Conservation (phyloP, 176 grass and related monocot genomes). For the Raddia distichophylla region DNA sequence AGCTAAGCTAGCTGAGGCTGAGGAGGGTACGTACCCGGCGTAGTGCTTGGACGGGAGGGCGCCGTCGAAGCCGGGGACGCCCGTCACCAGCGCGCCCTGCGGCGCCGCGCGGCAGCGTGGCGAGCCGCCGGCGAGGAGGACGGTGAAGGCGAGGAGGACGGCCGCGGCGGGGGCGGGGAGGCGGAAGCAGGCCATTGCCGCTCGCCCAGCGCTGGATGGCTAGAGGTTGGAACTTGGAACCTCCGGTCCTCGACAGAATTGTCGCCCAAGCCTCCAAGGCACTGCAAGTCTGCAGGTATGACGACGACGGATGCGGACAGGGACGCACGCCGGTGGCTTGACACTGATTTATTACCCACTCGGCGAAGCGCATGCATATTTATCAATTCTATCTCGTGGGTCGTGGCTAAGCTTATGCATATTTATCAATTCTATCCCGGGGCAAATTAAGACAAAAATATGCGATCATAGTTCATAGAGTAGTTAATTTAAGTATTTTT, state of each 20-base stretch:
- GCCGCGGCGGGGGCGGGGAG: not conserved
- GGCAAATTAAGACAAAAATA: too few species aligned
- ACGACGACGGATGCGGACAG: too few species aligned
- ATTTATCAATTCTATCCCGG: too few species aligned
- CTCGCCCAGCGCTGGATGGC: not conserved
- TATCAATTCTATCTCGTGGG: too few species aligned
- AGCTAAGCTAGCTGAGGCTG: too few species aligned
- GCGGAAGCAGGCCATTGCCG: not conserved
- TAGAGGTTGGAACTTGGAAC: not conserved
- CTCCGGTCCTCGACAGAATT: not conserved
- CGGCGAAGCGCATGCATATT: too few species aligned
- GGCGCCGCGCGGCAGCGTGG: not conserved
- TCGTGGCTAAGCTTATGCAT: too few species aligned
- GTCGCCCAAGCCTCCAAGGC: not conserved
- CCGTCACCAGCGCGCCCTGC: conserved; percentile 31
- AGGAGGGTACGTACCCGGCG: conserved; percentile 38
- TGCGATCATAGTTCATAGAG: too few species aligned
- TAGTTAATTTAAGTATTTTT: too few species aligned
- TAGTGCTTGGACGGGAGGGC: conserved; percentile 56
- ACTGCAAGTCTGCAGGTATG: too few species aligned
- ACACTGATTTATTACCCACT: too few species aligned
- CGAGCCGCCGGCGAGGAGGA: not conserved
- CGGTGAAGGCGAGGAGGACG: not conserved
- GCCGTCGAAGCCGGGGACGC: conserved; percentile 43
- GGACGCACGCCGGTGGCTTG: too few species aligned